phyloP scores from a whole-genome alignment of 441 rosid species.

The Aleurites moluccanus region DNA sequence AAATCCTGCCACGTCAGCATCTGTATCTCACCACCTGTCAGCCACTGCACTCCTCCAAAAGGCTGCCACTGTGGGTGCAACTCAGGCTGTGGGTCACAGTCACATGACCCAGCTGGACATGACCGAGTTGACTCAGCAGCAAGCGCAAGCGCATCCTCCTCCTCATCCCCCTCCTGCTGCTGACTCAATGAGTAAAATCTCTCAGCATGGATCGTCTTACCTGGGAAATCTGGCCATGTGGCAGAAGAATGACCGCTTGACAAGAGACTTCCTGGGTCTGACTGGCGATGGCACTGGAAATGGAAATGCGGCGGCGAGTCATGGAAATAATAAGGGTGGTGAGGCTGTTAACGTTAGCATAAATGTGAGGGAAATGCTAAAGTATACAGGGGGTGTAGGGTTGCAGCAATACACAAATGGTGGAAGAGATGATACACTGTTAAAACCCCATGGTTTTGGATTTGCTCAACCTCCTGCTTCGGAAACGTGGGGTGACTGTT shows the following conservation, averaged over 20 bases:
- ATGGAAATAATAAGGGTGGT: background rate
- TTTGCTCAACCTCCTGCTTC: constrained; percentile 49
- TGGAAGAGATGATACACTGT: constrained; percentile 45
- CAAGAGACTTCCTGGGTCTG: constrained; percentile 92
- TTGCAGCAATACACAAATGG: constrained; percentile 30
- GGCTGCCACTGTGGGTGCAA: constrained; percentile 63
- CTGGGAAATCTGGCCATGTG: constrained; percentile 48
- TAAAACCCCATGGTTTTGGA: constrained; percentile 56
- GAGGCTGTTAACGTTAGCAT: constrained; percentile 45
- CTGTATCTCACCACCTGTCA: constrained; percentile 49
- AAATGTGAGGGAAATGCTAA: constrained; percentile 46
- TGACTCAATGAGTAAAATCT: constrained; percentile 30
- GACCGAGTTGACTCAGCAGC: constrained; percentile 22
- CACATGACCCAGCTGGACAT: constrained; percentile 44
- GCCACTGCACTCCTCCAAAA: constrained; percentile 95
- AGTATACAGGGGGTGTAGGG: constrained; percentile 51
- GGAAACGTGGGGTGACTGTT: constrained; percentile 48
- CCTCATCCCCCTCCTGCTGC: background rate
- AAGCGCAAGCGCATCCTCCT: too few relatives aligned
- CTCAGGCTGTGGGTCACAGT: constrained; percentile 37
- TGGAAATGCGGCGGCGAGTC: constrained; percentile 8
- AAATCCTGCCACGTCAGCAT: constrained; percentile 31
- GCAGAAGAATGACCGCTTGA: constrained; percentile 66
- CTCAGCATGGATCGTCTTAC: constrained; percentile 33
- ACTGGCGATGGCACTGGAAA: constrained; percentile 44